phyloP scores from a whole-genome alignment of 805 yeast species.

The Sungouiozyma intestinalis region DNA sequence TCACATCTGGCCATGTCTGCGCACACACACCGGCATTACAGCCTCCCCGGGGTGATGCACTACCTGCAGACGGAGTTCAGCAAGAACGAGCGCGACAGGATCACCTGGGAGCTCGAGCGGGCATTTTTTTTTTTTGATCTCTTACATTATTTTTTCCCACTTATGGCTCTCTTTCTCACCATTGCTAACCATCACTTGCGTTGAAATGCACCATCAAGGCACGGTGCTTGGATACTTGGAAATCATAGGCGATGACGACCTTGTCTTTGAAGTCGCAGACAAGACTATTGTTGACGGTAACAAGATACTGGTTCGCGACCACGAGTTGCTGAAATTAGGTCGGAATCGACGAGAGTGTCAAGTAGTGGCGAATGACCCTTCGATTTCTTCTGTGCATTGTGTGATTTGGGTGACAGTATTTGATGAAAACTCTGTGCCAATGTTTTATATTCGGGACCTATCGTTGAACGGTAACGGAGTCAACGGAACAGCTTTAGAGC shows the following conservation, averaged over 20 bases:
- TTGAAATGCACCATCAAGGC: background rate
- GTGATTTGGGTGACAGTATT: slow-evolving; percentile 39
- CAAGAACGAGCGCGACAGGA: too few relatives aligned
- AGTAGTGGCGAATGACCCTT: slow-evolving; percentile 28
- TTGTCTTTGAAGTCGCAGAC: background rate
- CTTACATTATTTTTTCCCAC: too few relatives aligned
- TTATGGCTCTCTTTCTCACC: too few relatives aligned
- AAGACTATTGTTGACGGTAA: slow-evolving; percentile 4
- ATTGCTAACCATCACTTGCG: too few relatives aligned
- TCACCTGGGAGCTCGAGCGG: too few relatives aligned
- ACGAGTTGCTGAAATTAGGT: slow-evolving; percentile 35
- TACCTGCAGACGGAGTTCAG: too few relatives aligned
- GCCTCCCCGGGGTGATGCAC: too few relatives aligned
- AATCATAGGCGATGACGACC: slow-evolving; percentile 4
- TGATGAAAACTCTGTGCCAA: slow-evolving; percentile 37
- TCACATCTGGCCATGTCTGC: too few relatives aligned
- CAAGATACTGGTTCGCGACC: slow-evolving; percentile 19
- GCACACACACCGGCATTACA: too few relatives aligned
- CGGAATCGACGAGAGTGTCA: slow-evolving; percentile 29
- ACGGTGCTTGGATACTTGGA: slow-evolving; percentile 15
- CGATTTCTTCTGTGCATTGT: slow-evolving; percentile 40
- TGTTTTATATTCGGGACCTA: slow-evolving; percentile 40
- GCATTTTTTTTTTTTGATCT: too few relatives aligned
- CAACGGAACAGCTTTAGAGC: slow-evolving; percentile 29
- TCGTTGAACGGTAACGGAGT: slow-evolving; percentile 44